phyloP scores from a whole-genome alignment of 306 rosid species.

The Lotus japonicus region DNA sequence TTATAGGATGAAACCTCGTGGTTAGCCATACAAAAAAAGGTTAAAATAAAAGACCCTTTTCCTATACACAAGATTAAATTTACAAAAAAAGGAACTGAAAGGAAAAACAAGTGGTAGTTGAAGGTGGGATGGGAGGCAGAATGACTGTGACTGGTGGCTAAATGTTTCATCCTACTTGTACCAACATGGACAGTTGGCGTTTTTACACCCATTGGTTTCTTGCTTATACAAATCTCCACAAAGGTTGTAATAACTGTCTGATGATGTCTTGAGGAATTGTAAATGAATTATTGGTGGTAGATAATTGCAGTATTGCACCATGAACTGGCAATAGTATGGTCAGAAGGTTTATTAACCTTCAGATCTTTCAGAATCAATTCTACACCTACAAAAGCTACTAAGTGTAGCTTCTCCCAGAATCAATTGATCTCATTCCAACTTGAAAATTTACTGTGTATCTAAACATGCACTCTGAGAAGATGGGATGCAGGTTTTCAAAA shows the following conservation, averaged over 20 bases:
- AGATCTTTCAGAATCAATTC: too few relatives aligned
- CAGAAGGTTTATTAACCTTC: too few relatives aligned
- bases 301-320: not conserved
- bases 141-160: slow-evolving; percentile 8
- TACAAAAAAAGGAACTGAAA: not conserved
- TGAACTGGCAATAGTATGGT: too few relatives aligned
- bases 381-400: too few relatives aligned
- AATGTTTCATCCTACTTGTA: slow-evolving; percentile 20
- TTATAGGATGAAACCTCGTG: not conserved
- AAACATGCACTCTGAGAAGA: too few relatives aligned
- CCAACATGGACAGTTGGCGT: not conserved
- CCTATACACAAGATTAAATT: not conserved
- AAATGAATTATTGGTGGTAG: not conserved
- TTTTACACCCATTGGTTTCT: not conserved
- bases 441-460: too few relatives aligned
- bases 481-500: not conserved
- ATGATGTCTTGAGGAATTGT: not conserved
- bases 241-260: not conserved
- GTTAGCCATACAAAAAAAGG: not conserved
- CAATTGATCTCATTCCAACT: too few relatives aligned
- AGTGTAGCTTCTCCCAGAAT: too few relatives aligned
- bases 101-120: slow-evolving; percentile 7
- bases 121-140: slow-evolving; percentile 14
- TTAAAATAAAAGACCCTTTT: not conserved
- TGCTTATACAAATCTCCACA: not conserved